These are phyloP conservation scores for Pholiota conissans DNA, from an alignment of 768 basidiomycete genomes.

Conservation along the genomic window DNA sequence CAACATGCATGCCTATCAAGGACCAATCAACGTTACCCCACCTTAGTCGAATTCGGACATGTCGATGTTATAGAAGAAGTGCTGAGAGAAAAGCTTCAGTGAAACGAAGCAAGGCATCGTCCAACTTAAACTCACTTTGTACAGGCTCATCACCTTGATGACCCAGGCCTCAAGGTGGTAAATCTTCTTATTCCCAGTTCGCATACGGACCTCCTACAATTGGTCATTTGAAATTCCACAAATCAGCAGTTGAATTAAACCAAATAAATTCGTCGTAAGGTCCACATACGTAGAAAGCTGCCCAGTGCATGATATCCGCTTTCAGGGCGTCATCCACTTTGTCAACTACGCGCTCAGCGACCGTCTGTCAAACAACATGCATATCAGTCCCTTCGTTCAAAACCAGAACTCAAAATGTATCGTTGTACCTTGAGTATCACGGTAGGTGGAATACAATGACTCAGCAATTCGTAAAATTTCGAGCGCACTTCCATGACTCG, in stretches of 20 bases:
- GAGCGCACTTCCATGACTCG: slow-evolving; percentile 89
- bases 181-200: slow-evolving; percentile 84
- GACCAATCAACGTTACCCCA: too few relatives aligned
- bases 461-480: slow-evolving; percentile 93
- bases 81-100: slow-evolving; percentile 31
- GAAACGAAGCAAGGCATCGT: neutral
- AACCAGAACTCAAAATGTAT: slow-evolving; percentile 28
- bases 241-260: neutral
- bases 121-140: slow-evolving; percentile 58
- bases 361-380: slow-evolving; percentile 55
- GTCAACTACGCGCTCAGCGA: slow-evolving; percentile 85
- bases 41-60: slow-evolving; percentile 56
- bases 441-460: slow-evolving; percentile 95
- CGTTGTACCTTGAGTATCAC: slow-evolving; percentile 73
- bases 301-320: slow-evolving; percentile 96
- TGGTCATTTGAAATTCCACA: slow-evolving; percentile 3
- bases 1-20: too few relatives aligned
- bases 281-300: slow-evolving; percentile 84
- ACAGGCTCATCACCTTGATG: slow-evolving; percentile 91
- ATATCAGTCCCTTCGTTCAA: neutral
- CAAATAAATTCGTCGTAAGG: neutral
- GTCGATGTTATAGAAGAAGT: slow-evolving; percentile 63
- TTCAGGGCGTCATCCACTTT: slow-evolving; percentile 89
- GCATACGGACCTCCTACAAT: slow-evolving; percentile 91
- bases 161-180: slow-evolving; percentile 98